phyloP scores from a whole-genome alignment of 768 basidiomycete genomes.

The Saitozyma podzolica region DNA sequence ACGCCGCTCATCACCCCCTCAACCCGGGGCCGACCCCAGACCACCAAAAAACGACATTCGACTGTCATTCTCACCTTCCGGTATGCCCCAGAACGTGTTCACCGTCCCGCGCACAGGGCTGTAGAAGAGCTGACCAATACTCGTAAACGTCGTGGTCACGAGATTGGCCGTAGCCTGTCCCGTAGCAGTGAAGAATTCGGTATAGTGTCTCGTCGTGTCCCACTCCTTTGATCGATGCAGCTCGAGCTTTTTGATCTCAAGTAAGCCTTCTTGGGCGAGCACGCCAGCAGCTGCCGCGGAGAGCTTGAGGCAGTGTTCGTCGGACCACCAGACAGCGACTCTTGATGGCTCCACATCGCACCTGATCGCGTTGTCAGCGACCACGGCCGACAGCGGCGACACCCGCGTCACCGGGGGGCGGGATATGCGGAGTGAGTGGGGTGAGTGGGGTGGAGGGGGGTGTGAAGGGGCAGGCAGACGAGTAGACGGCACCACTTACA shows the following conservation, averaged over 20 bases:
- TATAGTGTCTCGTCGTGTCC: constrained; percentile 52
- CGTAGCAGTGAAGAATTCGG: constrained; percentile 56
- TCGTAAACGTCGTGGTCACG: constrained; percentile 54
- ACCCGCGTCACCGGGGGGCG: too few relatives aligned
- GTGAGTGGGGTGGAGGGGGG: too few relatives aligned
- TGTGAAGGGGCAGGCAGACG: constrained; percentile 5
- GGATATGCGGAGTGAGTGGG: too few relatives aligned
- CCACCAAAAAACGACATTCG: too few relatives aligned
- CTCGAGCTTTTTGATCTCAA: constrained; percentile 56
- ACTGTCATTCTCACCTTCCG: constrained; percentile 2
- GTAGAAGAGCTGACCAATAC: constrained; percentile 11
- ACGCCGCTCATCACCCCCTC: constrained; percentile 56
- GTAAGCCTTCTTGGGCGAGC: constrained; percentile 56
- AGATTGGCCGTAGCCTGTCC: constrained; percentile 58
- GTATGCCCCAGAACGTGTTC: constrained; percentile 7
- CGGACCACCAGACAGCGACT: constrained; percentile 64
- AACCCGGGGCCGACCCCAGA: constrained; percentile 19
- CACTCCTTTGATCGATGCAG: constrained; percentile 59
- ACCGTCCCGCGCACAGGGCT: constrained; percentile 4
- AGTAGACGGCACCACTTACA: constrained; percentile 41
- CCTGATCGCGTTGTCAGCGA: constrained; percentile 22
- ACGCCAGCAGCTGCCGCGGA: constrained; percentile 61
- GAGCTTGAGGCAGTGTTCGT: constrained; percentile 57
- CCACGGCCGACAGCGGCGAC: too few relatives aligned
- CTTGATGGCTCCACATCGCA: constrained; percentile 62